Evolutionary conservation across 2,329 filamentous ascomycete genomes (phyloP), one percentile per base, ranked within the genome.

Genomic region (Monilinia aucupariae): DNA sequence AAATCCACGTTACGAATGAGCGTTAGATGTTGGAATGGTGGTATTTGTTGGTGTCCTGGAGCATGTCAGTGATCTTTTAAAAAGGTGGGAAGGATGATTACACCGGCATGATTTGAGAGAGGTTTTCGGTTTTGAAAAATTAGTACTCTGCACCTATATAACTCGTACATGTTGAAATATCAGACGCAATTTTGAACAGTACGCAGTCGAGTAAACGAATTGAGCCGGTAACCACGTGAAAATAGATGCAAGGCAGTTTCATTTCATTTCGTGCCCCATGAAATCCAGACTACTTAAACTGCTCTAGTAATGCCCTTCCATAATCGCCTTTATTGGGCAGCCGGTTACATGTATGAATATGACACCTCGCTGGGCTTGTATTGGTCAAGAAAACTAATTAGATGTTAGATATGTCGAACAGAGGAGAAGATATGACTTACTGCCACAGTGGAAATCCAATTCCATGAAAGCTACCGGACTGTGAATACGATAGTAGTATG

Each of bases 401-500:
- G 2, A 10, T 56, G 22, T 66, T 32, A 67, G 60, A 41, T 39
- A 20, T 41, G 5, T n/a, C n/a, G 55, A 25, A 45, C 8, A 47
- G 17, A 12, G 43, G 50, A 41, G 32, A 30, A n/a, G 17, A 17
- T 6, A 64, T 52, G 32, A 71, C 68, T 70, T 64, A 71, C 70
- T 71, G 0, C 89, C 89, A 0, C 85, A 89, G 73, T 92, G 89
- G 71, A 91, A 88, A 69, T 92, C 90, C 69, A 93, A 90, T 78
- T 93, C 90, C 59, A 88, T 78, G 2, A 92, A 77, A 0, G 91
- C 78, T 0, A 92, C 88, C 0, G 89, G 89, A 67, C 84, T 91
- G 74, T 93, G 89, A 4, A 93, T 81, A 0, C 90, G 81, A 70
- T 86, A 93, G 74, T 92, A 93, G 70, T 90, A 93, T 0, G 89